phyloP scores from a whole-genome alignment of 2,329 filamentous ascomycete species.

The Diaporthe sp. region DNA sequence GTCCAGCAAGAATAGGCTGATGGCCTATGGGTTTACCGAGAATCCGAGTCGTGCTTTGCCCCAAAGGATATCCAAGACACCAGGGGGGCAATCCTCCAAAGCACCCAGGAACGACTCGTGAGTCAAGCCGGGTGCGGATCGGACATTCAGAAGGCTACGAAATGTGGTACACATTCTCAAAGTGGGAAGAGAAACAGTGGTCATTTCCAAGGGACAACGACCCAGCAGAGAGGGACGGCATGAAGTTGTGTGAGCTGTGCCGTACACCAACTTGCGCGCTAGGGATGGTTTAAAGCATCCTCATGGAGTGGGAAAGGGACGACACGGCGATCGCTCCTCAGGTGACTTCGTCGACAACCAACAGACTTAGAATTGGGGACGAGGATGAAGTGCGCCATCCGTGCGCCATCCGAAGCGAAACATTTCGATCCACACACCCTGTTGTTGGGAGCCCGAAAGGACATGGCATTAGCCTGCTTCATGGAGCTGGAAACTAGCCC shows the following conservation, averaged over 20 bases:
- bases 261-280: background rate
- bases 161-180: background rate
- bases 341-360: background rate
- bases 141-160: too few relatives aligned
- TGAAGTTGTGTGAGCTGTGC: background rate
- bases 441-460: background rate
- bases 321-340: background rate
- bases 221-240: background rate
- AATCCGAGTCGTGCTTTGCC: background rate
- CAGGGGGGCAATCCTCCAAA: background rate
- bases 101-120: background rate
- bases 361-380: background rate
- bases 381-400: background rate
- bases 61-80: background rate
- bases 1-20: background rate
- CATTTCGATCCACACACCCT: background rate
- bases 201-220: background rate
- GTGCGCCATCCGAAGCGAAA: background rate
- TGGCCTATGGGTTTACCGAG: background rate
- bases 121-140: background rate
- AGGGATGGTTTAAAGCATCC: background rate
- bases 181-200: background rate
- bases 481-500: background rate
- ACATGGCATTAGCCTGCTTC: conserved; percentile 7
- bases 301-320: background rate